Base-by-base conservation (phyloP, 2,329 filamentous ascomycete genomes). In the Calycina herbarum region DNA sequence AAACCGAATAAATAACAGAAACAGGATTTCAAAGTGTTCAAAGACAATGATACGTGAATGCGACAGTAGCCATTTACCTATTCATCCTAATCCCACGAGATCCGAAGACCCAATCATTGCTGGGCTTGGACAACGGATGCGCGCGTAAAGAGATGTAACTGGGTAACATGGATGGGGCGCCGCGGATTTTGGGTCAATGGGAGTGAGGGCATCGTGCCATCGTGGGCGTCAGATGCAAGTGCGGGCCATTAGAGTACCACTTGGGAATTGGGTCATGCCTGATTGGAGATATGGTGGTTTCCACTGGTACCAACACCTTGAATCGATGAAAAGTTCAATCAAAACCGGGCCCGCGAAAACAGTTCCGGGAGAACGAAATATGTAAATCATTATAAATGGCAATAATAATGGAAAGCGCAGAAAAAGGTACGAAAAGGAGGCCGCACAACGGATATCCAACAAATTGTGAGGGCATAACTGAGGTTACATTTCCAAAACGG, bases 211-310 rank as follows among this genome's bases (percentile, higher is more conserved):
- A 35, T 35, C 13, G 11, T 31, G 6, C 17, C 35, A 35, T 58
- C 57, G 57, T 58, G 29, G 57, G 29, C 31, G 38, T 58, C 57
- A 31, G 15, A 33, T 58, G 57, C 57, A 35, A 33, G 29, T 35
- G 57, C 31, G 35, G 29, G 45, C 10, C 45, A 7, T 24, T 20
- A 24, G 24, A 51, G n/a, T n/a, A 51, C n/a, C 45, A 51, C 20
- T 51, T 51, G 45, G 45, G 45, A 51, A 10, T 51, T 24, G 45
- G 20, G n/a, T 11, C 20, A 24, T 11, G 45, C 4, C 8, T 51
- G 20, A 51, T 51, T 51, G 45, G 45, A 48, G n/a, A 48, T 48
- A 6, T 24, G n/a, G n/a, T 24, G 17, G 45, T 48, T 10, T n/a
- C 45, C 45, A 48, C n/a, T 20, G 7, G 45, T 24, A 51, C 45